Percentiles rank a stretch among this genome's conserved stretches.
Evolutionary conservation across 2,329 filamentous ascomycete genomes (phyloP).

Genomic region (Aurifilum marmelostoma): DNA sequence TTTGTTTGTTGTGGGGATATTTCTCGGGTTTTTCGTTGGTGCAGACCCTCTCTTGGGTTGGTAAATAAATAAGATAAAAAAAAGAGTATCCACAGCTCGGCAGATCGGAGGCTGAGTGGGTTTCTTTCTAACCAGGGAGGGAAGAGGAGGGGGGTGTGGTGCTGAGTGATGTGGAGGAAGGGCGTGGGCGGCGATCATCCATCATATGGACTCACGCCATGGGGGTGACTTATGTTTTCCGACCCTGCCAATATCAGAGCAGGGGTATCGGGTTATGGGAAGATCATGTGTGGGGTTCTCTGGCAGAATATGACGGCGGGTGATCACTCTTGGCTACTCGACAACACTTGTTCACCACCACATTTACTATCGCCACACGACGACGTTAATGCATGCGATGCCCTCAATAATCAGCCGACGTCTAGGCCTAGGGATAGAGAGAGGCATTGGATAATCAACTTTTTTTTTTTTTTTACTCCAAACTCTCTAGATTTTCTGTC

Average conservation of each 20-base stretch:
- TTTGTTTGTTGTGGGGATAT: background rate
- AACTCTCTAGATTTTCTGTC: too few species aligned
- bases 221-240: background rate
- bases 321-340: background rate
- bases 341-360: background rate
- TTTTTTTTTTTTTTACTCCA: too few species aligned
- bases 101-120: slow-evolving; percentile 11
- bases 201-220: background rate
- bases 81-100: slow-evolving; percentile 11
- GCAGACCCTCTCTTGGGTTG: slow-evolving; percentile 12
- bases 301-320: background rate
- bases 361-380: background rate
- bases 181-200: background rate
- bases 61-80: too few species aligned
- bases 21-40: slow-evolving; percentile 14
- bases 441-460: too few species aligned
- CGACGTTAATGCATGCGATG: too few species aligned
- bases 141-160: background rate
- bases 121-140: background rate
- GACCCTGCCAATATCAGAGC: slow-evolving; percentile 12
- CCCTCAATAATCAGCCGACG: background rate
- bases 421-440: too few species aligned
- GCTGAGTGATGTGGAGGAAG: background rate
- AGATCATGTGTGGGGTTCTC: background rate
- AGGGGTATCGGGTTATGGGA: slow-evolving; percentile 8